Evolutionary conservation across 1,284 basidiomycete species (phyloP), one percentile per base, ranked within the genome.

Genomic region (Coniophora puteana): DNA sequence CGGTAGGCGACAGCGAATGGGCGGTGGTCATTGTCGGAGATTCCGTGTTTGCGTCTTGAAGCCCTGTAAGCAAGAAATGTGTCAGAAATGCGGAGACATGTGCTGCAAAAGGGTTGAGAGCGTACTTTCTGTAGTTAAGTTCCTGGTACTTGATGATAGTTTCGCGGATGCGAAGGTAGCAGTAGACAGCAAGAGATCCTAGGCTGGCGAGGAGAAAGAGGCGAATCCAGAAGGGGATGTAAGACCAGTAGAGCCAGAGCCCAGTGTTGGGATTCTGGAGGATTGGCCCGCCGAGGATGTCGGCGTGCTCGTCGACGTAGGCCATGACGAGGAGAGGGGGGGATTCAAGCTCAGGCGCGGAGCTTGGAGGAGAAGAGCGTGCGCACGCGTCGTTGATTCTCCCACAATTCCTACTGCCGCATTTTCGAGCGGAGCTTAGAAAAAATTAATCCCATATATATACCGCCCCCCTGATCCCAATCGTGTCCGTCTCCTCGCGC

Each of bases 1-100:
- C 82, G 79, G 60, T 85, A 86, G n/a, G 87, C 88, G 44, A 89
- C 80, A 57, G 83, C 83, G 69, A 90, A 90, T 8, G 88, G 83
- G 27, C 87, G 72, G 49, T 78, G 71, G 65, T 89, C 87, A 43
- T 69, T 71, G 66, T 90, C 87, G 14, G 87, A 86, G 44, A 90
- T 90, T 34, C 87, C 88, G 54, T 88, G 77, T 62, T 76, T 71
- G 51, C 88, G 69, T 44, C 87, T 76, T 65, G 77, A 74, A 44
- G 75, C 64, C 47, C 76, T 79, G 39, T 38, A 27, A 40, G 41
- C 35, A 27, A 24, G 4, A 40, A 3, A 26, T n/a, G 10, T n/a
- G 35, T 41, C 50, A 7, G 48, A 53, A 43, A 11, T 35, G 33
- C 38, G 28, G 18, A 27, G 24, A 29, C 48, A 45, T 42, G 36